Percentiles rank a stretch among this genome's conserved stretches.
Evolutionary conservation across 305 asterid species (phyloP).

Genomic region (Andrographis paniculata): DNA sequence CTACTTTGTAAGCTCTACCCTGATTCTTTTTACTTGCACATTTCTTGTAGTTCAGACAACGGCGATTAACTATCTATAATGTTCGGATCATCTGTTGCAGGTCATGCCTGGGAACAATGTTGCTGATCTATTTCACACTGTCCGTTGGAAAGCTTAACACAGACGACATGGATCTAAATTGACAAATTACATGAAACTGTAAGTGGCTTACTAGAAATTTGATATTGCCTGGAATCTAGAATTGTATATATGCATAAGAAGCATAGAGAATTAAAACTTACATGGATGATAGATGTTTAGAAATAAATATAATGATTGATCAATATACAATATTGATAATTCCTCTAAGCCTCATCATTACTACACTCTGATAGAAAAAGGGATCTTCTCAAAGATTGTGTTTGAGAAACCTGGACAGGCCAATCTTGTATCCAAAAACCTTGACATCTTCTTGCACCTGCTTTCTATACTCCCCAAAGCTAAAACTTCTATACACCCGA

Average conservation of each 20-base stretch:
- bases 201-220: too few species aligned
- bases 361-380: too few species aligned
- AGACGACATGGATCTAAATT: slow-evolving; percentile 23
- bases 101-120: too few species aligned
- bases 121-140: slow-evolving; percentile 29
- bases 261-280: too few species aligned
- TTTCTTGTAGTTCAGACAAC: slow-evolving; percentile 18
- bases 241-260: too few species aligned
- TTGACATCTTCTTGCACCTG: slow-evolving; percentile 61
- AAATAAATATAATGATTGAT: too few species aligned
- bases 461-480: slow-evolving; percentile 53
- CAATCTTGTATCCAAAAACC: slow-evolving; percentile 51
- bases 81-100: slow-evolving; percentile 39
- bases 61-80: too few species aligned
- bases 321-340: too few species aligned
- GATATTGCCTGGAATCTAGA: too few species aligned
- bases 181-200: not conserved
- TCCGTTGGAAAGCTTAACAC: slow-evolving; percentile 23
- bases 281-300: too few species aligned
- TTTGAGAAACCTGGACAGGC: slow-evolving; percentile 49
- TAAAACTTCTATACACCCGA: slow-evolving; percentile 41
- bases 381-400: too few species aligned
- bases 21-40: not conserved
- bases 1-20: slow-evolving; percentile 39
- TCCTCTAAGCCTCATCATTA: too few species aligned